phyloP scores from a whole-genome alignment of 176 grass and related monocot genomes.

The Aegilops sharonensis region DNA sequence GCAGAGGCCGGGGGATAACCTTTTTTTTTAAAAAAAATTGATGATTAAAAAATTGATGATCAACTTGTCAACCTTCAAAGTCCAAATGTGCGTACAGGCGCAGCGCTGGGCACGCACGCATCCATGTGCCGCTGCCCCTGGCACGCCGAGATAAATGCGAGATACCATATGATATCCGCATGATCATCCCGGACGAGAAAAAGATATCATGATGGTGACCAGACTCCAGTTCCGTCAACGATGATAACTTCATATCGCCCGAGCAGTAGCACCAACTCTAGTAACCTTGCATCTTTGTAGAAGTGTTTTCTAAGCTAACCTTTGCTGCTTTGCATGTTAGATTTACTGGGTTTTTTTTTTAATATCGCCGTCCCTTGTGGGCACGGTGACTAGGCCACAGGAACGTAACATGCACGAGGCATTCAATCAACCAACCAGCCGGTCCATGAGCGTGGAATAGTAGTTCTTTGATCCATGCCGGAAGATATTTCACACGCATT shows the following conservation, averaged over 20 bases:
- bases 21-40: not conserved
- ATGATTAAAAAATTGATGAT: not conserved
- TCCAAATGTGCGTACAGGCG: not conserved
- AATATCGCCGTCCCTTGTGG: not conserved
- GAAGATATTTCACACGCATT: not conserved
- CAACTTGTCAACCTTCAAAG: slow-evolving; percentile 24
- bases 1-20: too few relatives aligned
- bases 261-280: not conserved
- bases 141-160: not conserved
- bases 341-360: not conserved
- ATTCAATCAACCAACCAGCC: too few relatives aligned
- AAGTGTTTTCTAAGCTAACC: not conserved
- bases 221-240: not conserved
- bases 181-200: not conserved
- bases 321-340: not conserved
- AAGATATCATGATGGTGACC: not conserved
- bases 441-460: not conserved
- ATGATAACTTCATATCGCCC: not conserved
- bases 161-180: not conserved
- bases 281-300: not conserved
- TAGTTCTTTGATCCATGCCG: not conserved
- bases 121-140: not conserved
- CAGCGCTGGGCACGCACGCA: not conserved
- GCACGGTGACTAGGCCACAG: not conserved
- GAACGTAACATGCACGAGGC: not conserved